Evolutionary conservation across 805 yeast species (phyloP).

Genomic region (Yamadazyma phyllophila): DNA sequence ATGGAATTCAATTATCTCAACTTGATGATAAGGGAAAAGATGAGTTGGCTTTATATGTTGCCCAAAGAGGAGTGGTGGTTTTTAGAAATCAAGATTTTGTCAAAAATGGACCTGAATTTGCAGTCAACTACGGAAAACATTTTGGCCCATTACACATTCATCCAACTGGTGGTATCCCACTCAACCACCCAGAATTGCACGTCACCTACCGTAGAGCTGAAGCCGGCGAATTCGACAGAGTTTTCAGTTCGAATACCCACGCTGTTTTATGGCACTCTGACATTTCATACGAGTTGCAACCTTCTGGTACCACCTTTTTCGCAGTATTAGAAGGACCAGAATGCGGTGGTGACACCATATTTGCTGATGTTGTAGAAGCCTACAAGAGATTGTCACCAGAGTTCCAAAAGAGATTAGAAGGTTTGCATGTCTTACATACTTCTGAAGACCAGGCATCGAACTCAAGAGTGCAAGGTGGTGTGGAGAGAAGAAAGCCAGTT

Average conservation of each 20-base stretch:
- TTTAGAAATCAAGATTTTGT: conserved; percentile 33
- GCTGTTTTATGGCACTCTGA: conserved; percentile 39
- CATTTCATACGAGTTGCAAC: conserved; percentile 35
- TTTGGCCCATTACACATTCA: conserved; percentile 22
- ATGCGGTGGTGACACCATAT: conserved; percentile 37
- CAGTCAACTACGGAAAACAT: conserved; percentile 22
- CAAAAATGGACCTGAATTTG: conserved; percentile 42
- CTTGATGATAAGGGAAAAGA: conserved; percentile 27
- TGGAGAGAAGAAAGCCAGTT: conserved; percentile 31
- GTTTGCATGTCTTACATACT: conserved; percentile 35
- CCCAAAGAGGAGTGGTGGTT: conserved; percentile 34
- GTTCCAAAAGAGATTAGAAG: conserved; percentile 29
- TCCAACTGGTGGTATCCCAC: conserved; percentile 24
- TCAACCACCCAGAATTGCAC: conserved; percentile 32
- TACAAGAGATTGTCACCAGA: conserved; percentile 36
- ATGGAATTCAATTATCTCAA: conserved; percentile 29
- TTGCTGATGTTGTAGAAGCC: conserved; percentile 38
- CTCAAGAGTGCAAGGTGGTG: conserved; percentile 30
- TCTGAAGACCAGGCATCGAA: conserved; percentile 31
- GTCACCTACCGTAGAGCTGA: conserved; percentile 33
- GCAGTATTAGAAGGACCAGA: conserved; percentile 37
- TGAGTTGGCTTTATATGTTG: conserved; percentile 31
- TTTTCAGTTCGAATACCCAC: conserved; percentile 26
- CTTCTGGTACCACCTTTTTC: conserved; percentile 34
- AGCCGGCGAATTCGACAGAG: conserved; percentile 26